phyloP scores from a whole-genome alignment of 352 stramenopile genomes.

The Phytopythium vexans region DNA sequence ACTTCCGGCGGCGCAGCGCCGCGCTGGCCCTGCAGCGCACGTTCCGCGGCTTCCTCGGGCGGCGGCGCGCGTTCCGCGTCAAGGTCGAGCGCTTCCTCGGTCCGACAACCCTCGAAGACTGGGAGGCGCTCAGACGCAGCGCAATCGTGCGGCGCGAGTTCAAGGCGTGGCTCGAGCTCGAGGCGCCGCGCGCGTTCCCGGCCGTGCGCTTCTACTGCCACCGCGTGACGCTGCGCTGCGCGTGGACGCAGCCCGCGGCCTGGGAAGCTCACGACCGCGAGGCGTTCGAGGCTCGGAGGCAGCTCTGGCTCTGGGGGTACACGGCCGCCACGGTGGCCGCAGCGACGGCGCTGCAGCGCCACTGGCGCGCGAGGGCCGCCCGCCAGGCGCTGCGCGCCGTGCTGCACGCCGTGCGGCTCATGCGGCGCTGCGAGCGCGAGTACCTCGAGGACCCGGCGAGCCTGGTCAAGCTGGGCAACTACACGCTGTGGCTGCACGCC shows the following conservation, averaged over 20 bases:
- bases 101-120: not conserved
- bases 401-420: conserved; percentile 58
- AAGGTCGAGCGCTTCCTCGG: not conserved
- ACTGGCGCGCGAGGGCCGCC: conserved; percentile 55
- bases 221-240: conserved; percentile 55
- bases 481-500: conserved; percentile 75
- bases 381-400: conserved; percentile 57
- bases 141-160: conserved; percentile 34
- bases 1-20: conserved; percentile 20
- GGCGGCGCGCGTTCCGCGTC: conserved; percentile 25
- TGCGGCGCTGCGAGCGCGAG: conserved; percentile 64
- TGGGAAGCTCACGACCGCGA: conserved; percentile 48
- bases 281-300: conserved; percentile 39
- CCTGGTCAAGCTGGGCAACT: conserved; percentile 79
- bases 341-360: conserved; percentile 40
- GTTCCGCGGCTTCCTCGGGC: conserved; percentile 49
- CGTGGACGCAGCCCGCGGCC: conserved; percentile 59
- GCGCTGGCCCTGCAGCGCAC: conserved; percentile 45
- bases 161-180: conserved; percentile 78
- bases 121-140: conserved; percentile 18
- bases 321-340: conserved; percentile 50
- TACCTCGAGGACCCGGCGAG: conserved; percentile 77
- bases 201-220: conserved; percentile 74
- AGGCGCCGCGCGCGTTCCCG: conserved; percentile 37
- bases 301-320: conserved; percentile 67